phyloP scores from a whole-genome alignment of 192 early-diverging fungal genomes.

The Backusella westeae region DNA sequence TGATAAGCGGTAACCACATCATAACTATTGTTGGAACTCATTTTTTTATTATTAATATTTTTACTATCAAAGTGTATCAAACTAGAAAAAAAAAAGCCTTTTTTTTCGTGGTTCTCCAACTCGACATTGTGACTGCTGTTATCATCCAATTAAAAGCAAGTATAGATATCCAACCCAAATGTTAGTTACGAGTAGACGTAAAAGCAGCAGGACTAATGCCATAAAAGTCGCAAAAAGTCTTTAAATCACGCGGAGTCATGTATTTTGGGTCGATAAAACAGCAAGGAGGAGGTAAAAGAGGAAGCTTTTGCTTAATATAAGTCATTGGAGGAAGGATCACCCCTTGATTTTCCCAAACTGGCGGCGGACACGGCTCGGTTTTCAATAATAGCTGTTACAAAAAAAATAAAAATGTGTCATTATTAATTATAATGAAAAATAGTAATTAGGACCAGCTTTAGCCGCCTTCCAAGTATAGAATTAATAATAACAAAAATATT shows the following conservation, averaged over 20 bases:
- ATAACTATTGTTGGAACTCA: not conserved
- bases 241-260: not conserved
- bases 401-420: not conserved
- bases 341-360: not conserved
- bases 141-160: not conserved
- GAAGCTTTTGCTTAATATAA: not conserved
- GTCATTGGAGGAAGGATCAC: not conserved
- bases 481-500: not conserved
- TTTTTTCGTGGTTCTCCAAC: not conserved
- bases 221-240: not conserved
- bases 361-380: not conserved
- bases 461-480: not conserved
- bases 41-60: not conserved
- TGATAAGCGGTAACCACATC: constrained; percentile 40
- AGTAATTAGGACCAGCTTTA: not conserved
- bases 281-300: not conserved
- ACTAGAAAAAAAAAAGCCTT: not conserved
- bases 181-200: not conserved
- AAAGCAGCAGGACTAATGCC: not conserved
- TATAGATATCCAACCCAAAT: not conserved
- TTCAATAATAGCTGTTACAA: not conserved
- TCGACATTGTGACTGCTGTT: not conserved
- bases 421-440: not conserved
- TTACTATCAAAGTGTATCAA: not conserved
- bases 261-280: not conserved